These are phyloP conservation scores for Pythium aquatile DNA, from an alignment of 352 stramenopile genomes.

Conservation along the genomic window DNA sequence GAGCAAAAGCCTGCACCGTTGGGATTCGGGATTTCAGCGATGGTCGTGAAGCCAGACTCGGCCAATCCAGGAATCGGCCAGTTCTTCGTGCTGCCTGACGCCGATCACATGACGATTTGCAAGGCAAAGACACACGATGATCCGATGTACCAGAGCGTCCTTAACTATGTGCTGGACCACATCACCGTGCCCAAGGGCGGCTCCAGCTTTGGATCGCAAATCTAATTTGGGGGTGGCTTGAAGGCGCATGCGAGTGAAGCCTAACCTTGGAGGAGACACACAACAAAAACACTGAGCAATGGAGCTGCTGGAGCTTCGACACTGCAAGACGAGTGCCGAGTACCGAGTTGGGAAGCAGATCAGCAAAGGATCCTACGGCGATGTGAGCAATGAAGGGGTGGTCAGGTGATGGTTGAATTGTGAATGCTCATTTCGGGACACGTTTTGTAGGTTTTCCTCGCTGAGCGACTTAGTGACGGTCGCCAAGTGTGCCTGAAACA, in stretches of 20 bases:
- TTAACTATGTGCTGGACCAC: constrained; percentile 23
- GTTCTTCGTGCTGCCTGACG: constrained; percentile 59
- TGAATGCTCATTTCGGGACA: neutral
- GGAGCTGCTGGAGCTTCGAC: neutral
- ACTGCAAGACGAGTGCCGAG: constrained; percentile 13
- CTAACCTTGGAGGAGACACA: neutral
- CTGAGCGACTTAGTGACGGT: constrained; percentile 28
- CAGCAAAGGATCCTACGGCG: constrained; percentile 47
- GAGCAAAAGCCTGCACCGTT: constrained; percentile 61
- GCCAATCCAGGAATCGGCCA: constrained; percentile 65
- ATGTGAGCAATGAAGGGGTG: constrained; percentile 33
- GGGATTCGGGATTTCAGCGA: constrained; percentile 63
- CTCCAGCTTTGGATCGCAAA: neutral
- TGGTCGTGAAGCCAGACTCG: constrained; percentile 77
- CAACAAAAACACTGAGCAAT: no score
- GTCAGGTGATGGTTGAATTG: no score
- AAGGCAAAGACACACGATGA: constrained; percentile 70
- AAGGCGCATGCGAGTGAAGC: neutral
- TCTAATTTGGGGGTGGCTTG: neutral
- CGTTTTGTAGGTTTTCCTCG: constrained; percentile 45
- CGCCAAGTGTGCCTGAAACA: constrained; percentile 53
- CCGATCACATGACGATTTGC: constrained; percentile 89
- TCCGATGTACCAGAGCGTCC: constrained; percentile 51
- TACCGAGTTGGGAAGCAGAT: constrained; percentile 42
- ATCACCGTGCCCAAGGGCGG: neutral